These are phyloP conservation scores for Bacidia rubella DNA, from an alignment of 495 filamentous ascomycete species.

Conservation along the genomic window DNA sequence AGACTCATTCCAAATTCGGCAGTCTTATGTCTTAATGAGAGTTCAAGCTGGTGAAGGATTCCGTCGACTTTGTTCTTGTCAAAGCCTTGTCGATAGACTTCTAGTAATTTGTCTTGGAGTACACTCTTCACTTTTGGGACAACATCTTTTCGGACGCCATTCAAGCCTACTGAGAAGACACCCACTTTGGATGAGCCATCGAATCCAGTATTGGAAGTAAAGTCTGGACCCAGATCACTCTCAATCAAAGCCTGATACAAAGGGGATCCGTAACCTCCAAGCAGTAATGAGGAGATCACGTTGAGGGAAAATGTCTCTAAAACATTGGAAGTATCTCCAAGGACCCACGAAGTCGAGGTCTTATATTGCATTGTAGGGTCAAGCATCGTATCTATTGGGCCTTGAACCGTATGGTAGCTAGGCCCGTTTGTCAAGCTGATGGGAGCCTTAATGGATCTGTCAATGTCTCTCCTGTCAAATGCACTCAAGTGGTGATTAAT, in stretches of 20 bases:
- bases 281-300: conserved; percentile 65
- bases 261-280: conserved; percentile 91
- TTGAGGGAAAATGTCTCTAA: conserved; percentile 76
- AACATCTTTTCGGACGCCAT: conserved; percentile 66
- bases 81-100: conserved; percentile 60
- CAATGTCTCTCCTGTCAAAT: conserved; percentile 55
- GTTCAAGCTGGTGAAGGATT: conserved; percentile 82
- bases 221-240: conserved; percentile 79
- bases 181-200: conserved; percentile 61
- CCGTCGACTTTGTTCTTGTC: conserved; percentile 82
- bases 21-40: conserved; percentile 85
- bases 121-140: conserved; percentile 61
- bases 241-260: conserved; percentile 86
- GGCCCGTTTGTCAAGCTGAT: conserved; percentile 57
- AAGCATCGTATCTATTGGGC: conserved; percentile 79
- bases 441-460: conserved; percentile 60
- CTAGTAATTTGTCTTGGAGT: conserved; percentile 52
- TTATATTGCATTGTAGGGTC: conserved; percentile 80
- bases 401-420: conserved; percentile 52
- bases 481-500: conserved; percentile 55
- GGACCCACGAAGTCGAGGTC: conserved; percentile 83
- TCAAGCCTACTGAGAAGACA: conserved; percentile 83
- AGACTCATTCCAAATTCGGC: conserved; percentile 85
- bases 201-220: conserved; percentile 85
- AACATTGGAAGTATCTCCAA: conserved; percentile 67